phyloP scores from a whole-genome alignment of 768 basidiomycete genomes.

The Chlorophyllum brunneum region DNA sequence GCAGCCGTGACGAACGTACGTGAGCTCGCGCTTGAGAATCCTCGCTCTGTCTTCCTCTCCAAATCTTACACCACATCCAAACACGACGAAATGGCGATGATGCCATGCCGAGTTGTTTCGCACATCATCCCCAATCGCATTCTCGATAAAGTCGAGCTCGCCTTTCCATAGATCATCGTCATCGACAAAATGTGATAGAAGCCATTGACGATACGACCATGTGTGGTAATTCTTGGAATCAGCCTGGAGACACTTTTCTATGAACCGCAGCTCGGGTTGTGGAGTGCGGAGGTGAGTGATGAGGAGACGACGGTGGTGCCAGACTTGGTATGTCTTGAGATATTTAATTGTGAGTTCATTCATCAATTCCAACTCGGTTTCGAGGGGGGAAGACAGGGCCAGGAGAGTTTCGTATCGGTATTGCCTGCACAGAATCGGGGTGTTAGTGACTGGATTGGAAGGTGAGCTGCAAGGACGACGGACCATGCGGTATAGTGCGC shows the following conservation, averaged over 20 bases:
- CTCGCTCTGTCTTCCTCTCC: conserved; percentile 61
- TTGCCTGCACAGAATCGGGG: conserved; percentile 62
- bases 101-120: conserved; percentile 99
- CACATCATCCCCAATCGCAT: conserved; percentile 69
- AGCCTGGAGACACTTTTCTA: conserved; percentile 60
- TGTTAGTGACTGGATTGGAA: background rate
- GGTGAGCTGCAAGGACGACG: conserved; percentile 18
- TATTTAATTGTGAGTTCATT: conserved; percentile 79
- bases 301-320: conserved; percentile 87
- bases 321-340: conserved; percentile 97
- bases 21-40: conserved; percentile 64
- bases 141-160: conserved; percentile 74
- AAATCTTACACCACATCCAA: conserved; percentile 56
- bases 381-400: conserved; percentile 59
- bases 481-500: conserved; percentile 98
- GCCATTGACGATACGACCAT: conserved; percentile 97
- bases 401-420: conserved; percentile 89
- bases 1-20: conserved; percentile 43
- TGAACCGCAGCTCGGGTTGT: conserved; percentile 73
- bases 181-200: conserved; percentile 80
- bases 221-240: conserved; percentile 99
- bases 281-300: conserved; percentile 53
- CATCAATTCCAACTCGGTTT: conserved; percentile 80
- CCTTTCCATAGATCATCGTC: conserved; percentile 61
- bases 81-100: conserved; percentile 88